Base-by-base conservation (phyloP, 1,284 basidiomycete genomes). In the Ceratobasidium theobromae region DNA sequence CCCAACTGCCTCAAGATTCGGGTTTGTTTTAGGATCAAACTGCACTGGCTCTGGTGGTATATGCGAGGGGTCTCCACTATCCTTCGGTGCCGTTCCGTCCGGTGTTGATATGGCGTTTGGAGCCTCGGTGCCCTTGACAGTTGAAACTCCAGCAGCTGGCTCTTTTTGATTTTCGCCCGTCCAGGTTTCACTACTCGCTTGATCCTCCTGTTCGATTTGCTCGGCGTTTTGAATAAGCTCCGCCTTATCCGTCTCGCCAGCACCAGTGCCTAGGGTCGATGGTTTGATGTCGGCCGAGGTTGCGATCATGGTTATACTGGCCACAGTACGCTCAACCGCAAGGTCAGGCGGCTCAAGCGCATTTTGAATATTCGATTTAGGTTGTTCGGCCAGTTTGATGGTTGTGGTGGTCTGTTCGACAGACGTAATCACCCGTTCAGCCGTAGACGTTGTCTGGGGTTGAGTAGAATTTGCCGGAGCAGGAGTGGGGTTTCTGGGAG, bases 141-240 rank as follows among this genome's bases (percentile, higher is more conserved):
- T n/a, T 38, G 35, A 38, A 16, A 38, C 16, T 8, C 16, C 35
- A 16, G 8, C 6, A 8, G 35, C 16, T 16, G 35, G 35, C 8
- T 8, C 18, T 5, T 45, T n/a, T 11, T 8, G 43, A 45, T n/a
- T 6, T 45, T 45, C 6, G 43, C 18, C 43, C 6, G 18, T 6
- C 18, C 9, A n/a, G 6, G 18, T 45, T 45, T 45, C 12, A 21
- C 6, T n/a, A 45, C 9, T 45, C 8, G 9, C 30, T n/a, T 9
- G 14, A 23, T 60, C 45, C 32, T 60, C 57, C 2, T 48, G 57
- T 49, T 27, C 45, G 23, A 35, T 60, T 21, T 40, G 57, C 32
- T 33, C 57, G 12, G 46, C 57, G 21, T 46, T 43, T 18, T 46
- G 30, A 21, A 49, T 60, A n/a, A 21, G 45, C 27, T 23, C 30